Percentiles rank a stretch among this genome's conserved stretches.
Conservation (phyloP, 2,329 filamentous ascomycete species). For the Trichoderma arundinaceum region DNA sequence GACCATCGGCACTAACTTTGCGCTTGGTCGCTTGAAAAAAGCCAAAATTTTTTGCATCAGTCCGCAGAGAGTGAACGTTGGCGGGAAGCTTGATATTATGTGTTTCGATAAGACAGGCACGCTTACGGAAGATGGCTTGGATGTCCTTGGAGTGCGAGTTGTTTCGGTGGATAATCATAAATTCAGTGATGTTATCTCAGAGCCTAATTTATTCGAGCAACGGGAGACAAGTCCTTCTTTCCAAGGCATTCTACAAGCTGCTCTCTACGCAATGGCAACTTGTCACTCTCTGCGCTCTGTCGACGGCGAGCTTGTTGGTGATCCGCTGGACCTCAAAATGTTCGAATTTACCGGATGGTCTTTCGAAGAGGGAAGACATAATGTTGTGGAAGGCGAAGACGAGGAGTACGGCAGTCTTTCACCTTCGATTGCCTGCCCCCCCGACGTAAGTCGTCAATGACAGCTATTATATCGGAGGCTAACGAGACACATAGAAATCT, state of each 20-base stretch:
- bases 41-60: conserved; percentile 98
- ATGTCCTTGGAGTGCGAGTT: conserved; percentile 86
- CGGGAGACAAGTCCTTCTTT: conserved; percentile 40
- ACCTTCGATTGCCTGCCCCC: conserved; percentile 88
- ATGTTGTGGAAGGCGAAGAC: conserved; percentile 66
- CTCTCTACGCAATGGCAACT: conserved; percentile 93
- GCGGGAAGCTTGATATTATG: conserved; percentile 92
- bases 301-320: conserved; percentile 86
- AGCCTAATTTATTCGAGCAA: conserved; percentile 65
- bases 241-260: conserved; percentile 57
- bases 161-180: conserved; percentile 66
- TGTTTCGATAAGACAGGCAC: conserved; percentile 99
- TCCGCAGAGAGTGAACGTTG: conserved; percentile 94
- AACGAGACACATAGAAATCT: conserved; percentile 48
- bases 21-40: conserved; percentile 80
- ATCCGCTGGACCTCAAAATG: conserved; percentile 97
- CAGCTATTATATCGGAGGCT: not conserved
- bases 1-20: conserved; percentile 96
- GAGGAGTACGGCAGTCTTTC: conserved; percentile 77
- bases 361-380: conserved; percentile 85
- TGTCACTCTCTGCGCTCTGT: conserved; percentile 90
- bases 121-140: conserved; percentile 91
- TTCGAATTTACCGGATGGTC: conserved; percentile 95
- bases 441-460: conserved; percentile 50
- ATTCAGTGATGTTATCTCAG: conserved; percentile 78